Evolutionary conservation across 2,329 filamentous ascomycete species (phyloP), one percentile per base, ranked within the genome.

Genomic region (Chlorencoelia australis): DNA sequence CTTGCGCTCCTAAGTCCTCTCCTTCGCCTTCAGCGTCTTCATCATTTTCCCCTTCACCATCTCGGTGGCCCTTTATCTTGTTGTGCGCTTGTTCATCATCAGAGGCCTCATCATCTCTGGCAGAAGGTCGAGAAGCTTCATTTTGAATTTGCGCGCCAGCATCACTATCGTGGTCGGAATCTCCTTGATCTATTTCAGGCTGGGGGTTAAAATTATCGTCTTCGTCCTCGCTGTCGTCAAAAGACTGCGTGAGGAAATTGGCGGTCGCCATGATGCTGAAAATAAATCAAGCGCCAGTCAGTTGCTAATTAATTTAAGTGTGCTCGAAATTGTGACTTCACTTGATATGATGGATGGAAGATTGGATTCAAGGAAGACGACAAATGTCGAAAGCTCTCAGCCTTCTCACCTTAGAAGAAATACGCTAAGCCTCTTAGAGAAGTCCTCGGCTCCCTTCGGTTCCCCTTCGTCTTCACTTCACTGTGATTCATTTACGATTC

Each of bases 171-270:
- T 50, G 30, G 27, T 57, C 51, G 37, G 31, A 44, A 6, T 37
- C 37, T 4, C 38, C 42, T 33, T 64, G 62, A 46, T 66, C 70
- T 42, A 86, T 82, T 33, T 76, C 80, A 14, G 81, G 79, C 32
- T 71, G 75, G 33, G 87, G 88, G 59, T 94, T 94, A 70, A 95
- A 94, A 58, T 89, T 82, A 42, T 83, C 79, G 50, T 93, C 87
- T 33, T 91, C 84, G 29, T 82, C 80, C 38, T 84, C 81, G 41
- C 73, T 79, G 43, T 79, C 74, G 51, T 75, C 53, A 40, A 55
- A 55, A 21, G 50, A 41, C 18, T 40, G 38, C 31, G 42, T 48
- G n/a, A 47, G 33, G 20, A 53, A 39, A 42, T 50, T 47, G 11
- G 49, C 37, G 16, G 46, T 53, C 21, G 51, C 48, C 52, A 55